A percentile compares a stretch with the other conserved stretches of the same genome.
phyloP scores from a whole-genome alignment of 2,329 filamentous ascomycete species.

The Cladosporium sp. region DNA sequence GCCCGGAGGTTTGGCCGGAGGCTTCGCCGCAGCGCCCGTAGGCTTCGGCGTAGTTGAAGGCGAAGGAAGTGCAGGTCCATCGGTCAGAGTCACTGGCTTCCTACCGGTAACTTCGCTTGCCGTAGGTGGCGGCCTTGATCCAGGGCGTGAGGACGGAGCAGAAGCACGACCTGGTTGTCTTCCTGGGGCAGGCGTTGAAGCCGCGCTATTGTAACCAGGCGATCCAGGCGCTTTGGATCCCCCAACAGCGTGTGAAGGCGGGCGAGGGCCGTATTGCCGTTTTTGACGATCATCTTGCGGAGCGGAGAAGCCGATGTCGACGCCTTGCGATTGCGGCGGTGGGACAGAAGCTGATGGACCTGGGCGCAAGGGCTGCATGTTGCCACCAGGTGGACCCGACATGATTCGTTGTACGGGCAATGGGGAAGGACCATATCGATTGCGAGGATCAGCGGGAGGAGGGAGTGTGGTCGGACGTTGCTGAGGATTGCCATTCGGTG shows the following conservation, averaged over 20 bases:
- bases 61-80: constrained; percentile 18
- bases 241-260: not conserved
- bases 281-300: constrained; percentile 42
- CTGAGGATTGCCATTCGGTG: constrained; percentile 4
- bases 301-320: constrained; percentile 41
- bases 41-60: constrained; percentile 20
- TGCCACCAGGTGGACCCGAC: constrained; percentile 26
- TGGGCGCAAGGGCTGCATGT: not conserved
- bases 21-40: constrained; percentile 25
- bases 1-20: constrained; percentile 44
- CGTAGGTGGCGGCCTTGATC: constrained; percentile 14
- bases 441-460: constrained; percentile 17
- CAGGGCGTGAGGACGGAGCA: constrained; percentile 15
- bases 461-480: constrained; percentile 11
- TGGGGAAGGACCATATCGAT: constrained; percentile 16
- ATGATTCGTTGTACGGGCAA: constrained; percentile 26
- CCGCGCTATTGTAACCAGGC: constrained; percentile 4
- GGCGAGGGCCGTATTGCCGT: constrained; percentile 10
- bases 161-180: constrained; percentile 10
- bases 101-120: constrained; percentile 10
- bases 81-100: constrained; percentile 6
- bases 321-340: constrained; percentile 14
- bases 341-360: constrained; percentile 10
- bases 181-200: constrained; percentile 5
- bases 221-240: constrained; percentile 8